These are phyloP conservation scores for Trypanosoma cruzi DNA, from an alignment of 208 protist species.

Conservation along the genomic window DNA sequence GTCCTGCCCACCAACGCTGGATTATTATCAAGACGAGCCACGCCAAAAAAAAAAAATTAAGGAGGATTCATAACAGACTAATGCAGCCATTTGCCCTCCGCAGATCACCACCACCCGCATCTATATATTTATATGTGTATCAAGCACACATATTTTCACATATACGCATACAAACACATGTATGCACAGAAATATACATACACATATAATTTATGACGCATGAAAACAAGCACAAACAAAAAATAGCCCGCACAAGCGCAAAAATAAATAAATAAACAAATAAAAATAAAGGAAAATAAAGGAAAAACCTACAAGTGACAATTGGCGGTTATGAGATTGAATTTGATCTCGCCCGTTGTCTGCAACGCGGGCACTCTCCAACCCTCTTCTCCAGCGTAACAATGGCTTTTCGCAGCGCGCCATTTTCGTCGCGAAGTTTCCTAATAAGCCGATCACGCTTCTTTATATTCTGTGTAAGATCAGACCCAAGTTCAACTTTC, in stretches of 20 bases:
- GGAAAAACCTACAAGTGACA: neutral
- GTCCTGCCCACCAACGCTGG: no score
- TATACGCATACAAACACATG: slow-evolving; percentile 2
- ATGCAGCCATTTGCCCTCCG: no score
- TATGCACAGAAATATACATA: slow-evolving; percentile 11
- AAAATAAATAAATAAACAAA: neutral
- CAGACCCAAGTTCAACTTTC: slow-evolving; percentile 40
- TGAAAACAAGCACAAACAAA: neutral
- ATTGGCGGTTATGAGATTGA: neutral
- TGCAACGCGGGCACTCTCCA: slow-evolving; percentile 9
- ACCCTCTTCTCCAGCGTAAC: slow-evolving; percentile 13
- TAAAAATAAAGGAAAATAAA: neutral
- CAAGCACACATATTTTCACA: neutral
- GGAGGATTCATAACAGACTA: no score
- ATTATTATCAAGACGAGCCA: no score
- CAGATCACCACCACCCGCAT: neutral
- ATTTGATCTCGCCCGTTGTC: neutral
- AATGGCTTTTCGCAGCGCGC: slow-evolving; percentile 27
- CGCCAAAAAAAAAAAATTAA: slow-evolving; percentile 7
- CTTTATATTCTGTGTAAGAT: slow-evolving; percentile 44
- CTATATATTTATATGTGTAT: neutral
- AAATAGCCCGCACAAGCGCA: neutral
- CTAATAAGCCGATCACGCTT: slow-evolving; percentile 47
- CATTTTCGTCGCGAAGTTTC: slow-evolving; percentile 50
- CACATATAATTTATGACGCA: neutral